A percentile compares a stretch with the other conserved stretches of the same genome.
Conservation (phyloP, 495 filamentous ascomycete genomes). For the Bryoglossum gracile region DNA sequence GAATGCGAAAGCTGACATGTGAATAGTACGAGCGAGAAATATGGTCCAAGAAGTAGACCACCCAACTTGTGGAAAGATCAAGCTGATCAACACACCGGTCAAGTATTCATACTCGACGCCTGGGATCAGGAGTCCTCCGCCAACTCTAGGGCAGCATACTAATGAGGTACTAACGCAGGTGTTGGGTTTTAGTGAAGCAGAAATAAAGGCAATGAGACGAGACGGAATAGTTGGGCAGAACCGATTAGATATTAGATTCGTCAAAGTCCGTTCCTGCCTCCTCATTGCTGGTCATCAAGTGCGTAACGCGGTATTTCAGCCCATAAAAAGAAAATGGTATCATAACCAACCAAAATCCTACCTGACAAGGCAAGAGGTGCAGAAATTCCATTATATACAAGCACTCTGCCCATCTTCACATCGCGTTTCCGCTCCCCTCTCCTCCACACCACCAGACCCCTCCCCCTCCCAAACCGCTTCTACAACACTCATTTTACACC, state of each 20-base stretch:
- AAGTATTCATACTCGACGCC: conserved; percentile 74
- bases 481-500: conserved; percentile 42
- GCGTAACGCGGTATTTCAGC: too few species aligned
- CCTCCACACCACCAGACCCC: conserved; percentile 17
- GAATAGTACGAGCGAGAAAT: conserved; percentile 58
- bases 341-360: too few species aligned
- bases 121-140: conserved; percentile 68
- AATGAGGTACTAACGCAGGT: conserved; percentile 68
- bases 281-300: too few species aligned
- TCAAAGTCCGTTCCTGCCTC: too few species aligned
- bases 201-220: conserved; percentile 55
- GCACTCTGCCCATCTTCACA: too few species aligned
- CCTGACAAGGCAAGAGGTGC: too few species aligned
- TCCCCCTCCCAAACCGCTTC: conserved; percentile 42
- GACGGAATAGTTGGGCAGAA: conserved; percentile 68
- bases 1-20: background rate
- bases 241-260: too few species aligned
- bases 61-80: conserved; percentile 72
- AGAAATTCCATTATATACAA: too few species aligned
- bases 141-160: conserved; percentile 86
- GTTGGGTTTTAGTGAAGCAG: conserved; percentile 52
- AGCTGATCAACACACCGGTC: conserved; percentile 85
- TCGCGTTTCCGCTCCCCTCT: too few species aligned
- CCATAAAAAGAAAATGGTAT: too few species aligned
- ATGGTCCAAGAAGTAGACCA: conserved; percentile 94